Conservation (phyloP, 2,329 filamentous ascomycete genomes). For the Ophiostoma pallidulum region DNA sequence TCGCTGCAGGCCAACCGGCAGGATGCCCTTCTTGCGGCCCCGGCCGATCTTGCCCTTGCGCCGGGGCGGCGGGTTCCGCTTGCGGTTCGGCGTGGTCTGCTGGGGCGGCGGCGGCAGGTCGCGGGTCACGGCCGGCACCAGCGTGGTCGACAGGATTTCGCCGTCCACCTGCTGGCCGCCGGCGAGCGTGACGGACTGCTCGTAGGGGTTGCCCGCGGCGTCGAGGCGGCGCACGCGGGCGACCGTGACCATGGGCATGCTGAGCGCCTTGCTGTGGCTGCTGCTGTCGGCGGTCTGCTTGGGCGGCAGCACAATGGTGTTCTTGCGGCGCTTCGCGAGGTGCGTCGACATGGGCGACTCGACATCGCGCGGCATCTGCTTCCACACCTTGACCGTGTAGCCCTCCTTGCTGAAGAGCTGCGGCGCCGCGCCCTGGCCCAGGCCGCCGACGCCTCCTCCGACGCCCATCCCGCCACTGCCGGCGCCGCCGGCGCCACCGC, state of each 20-base stretch:
- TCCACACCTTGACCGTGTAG: conserved; percentile 51
- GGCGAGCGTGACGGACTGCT: conserved; percentile 73
- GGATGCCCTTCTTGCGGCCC: conserved; percentile 71
- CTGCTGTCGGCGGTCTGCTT: conserved; percentile 32
- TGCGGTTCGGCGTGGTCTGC: conserved; percentile 35
- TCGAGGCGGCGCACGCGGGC: conserved; percentile 73
- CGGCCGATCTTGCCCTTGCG: conserved; percentile 65
- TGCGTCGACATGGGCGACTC: conserved; percentile 44
- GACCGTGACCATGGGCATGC: conserved; percentile 53
- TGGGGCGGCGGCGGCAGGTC: conserved; percentile 36
- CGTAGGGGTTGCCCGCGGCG: conserved; percentile 68
- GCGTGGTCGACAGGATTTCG: conserved; percentile 59
- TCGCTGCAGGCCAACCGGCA: conserved; percentile 22
- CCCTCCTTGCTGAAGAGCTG: conserved; percentile 28
- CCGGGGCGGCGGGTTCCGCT: conserved; percentile 66
- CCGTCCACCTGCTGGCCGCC: conserved; percentile 74
- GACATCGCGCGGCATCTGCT: conserved; percentile 49
- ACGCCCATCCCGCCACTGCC: neutral
- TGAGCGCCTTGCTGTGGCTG: conserved; percentile 20
- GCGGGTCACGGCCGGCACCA: conserved; percentile 39
- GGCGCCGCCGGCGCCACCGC: neutral
- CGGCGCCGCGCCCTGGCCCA: no score
- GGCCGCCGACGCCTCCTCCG: conserved; percentile 37
- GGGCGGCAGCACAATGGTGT: conserved; percentile 47
- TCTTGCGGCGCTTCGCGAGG: conserved; percentile 53